phyloP scores from a whole-genome alignment of 129 eudicot species.

The Apium graveolens region DNA sequence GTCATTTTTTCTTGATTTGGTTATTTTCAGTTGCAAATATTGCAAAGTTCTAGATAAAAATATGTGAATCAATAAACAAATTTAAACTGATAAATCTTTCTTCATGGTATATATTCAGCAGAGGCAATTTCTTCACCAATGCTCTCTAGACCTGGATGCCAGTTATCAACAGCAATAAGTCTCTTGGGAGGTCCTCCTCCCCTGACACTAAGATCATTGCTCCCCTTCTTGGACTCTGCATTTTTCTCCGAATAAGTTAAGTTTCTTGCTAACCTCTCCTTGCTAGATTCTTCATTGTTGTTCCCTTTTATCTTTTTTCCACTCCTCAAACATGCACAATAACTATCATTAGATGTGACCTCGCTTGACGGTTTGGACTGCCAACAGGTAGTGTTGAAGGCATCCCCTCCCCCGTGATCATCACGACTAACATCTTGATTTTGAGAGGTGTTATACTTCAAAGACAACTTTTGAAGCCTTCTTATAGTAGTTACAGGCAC shows the following conservation, averaged over 20 bases:
- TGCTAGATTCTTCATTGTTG: slow-evolving; percentile 11
- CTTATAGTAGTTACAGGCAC: slow-evolving; percentile 49
- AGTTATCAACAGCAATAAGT: slow-evolving; percentile 33
- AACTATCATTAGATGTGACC: slow-evolving; percentile 2
- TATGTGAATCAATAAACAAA: too few species aligned
- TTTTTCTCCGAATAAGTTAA: slow-evolving; percentile 13
- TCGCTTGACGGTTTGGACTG: background rate
- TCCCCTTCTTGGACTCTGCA: slow-evolving; percentile 5
- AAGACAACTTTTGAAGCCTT: slow-evolving; percentile 39
- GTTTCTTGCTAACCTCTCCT: slow-evolving; percentile 1
- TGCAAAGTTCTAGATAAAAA: too few species aligned
- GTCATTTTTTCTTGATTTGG: too few species aligned
- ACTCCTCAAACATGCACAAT: slow-evolving; percentile 23
- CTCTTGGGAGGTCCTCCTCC: slow-evolving; percentile 30
- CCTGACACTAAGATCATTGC: background rate
- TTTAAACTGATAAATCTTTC: too few species aligned
- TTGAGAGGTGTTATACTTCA: slow-evolving; percentile 19
- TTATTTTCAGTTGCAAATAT: too few species aligned
- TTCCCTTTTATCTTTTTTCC: slow-evolving; percentile 23
- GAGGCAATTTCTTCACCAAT: slow-evolving; percentile 36
- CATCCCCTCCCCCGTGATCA: background rate
- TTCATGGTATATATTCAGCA: too few species aligned
- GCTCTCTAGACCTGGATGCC: slow-evolving; percentile 56
- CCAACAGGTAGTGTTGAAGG: background rate
- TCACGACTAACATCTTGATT: slow-evolving; percentile 6